Evolutionary conservation across 2,329 filamentous ascomycete species (phyloP).

Genomic region (Parasarocladium wereldwijsianum): DNA sequence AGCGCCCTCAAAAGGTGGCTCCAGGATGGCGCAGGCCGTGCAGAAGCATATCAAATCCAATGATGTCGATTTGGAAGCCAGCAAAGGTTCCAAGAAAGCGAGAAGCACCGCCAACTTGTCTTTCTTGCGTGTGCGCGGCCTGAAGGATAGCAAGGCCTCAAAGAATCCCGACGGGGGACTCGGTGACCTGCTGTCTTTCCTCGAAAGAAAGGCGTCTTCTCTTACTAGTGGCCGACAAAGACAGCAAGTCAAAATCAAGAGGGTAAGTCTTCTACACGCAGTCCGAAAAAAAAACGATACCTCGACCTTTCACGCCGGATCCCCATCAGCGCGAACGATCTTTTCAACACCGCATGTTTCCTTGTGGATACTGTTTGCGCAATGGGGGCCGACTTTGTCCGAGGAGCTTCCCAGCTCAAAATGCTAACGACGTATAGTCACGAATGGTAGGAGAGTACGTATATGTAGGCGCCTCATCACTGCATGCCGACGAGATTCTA

Average conservation of each 20-base stretch:
- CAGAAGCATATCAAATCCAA: conserved; percentile 25
- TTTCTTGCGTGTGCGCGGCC: conserved; percentile 40
- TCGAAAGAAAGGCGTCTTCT: conserved; percentile 54
- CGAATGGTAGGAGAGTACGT: conserved; percentile 53
- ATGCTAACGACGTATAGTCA: conserved; percentile 60
- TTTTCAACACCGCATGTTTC: too few species aligned
- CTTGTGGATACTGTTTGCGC: too few species aligned
- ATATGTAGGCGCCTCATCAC: conserved; percentile 49
- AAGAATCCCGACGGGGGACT: conserved; percentile 53
- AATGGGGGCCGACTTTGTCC: too few species aligned
- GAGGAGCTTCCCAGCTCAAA: too few species aligned
- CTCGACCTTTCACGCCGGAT: too few species aligned
- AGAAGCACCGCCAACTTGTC: conserved; percentile 8
- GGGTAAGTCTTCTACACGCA: conserved; percentile 52
- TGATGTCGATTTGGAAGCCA: conserved; percentile 8
- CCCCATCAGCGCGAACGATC: too few species aligned
- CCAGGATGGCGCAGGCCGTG: conserved; percentile 26
- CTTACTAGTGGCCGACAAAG: conserved; percentile 20
- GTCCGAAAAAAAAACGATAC: too few species aligned
- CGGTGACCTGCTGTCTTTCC: conserved; percentile 47
- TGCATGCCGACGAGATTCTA: conserved; percentile 48
- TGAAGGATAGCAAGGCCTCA: conserved; percentile 54
- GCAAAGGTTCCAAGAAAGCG: conserved; percentile 1
- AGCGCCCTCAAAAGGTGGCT: conserved; percentile 14
- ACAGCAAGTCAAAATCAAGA: conserved; percentile 51